phyloP scores from a whole-genome alignment of 1,284 basidiomycete genomes.

The Heterobasidion irregulare region DNA sequence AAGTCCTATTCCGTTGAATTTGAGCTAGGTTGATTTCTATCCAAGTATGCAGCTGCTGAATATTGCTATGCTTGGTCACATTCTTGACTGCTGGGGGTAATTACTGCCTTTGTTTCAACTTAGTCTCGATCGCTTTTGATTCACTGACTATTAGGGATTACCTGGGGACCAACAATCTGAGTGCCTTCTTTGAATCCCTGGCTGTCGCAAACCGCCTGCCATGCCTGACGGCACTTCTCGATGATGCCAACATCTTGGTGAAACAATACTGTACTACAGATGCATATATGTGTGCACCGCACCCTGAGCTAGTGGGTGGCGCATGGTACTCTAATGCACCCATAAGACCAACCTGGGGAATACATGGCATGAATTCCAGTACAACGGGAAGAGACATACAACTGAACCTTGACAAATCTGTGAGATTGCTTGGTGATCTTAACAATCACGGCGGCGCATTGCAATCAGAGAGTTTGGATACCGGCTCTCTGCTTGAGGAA shows the following conservation, averaged over 20 bases:
- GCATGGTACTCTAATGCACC: neutral
- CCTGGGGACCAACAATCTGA: slow-evolving; percentile 3
- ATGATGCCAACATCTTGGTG: neutral
- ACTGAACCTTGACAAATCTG: too few relatives aligned
- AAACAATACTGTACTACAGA: neutral
- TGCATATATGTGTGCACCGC: slow-evolving; percentile 3
- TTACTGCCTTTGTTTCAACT: neutral
- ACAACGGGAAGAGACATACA: too few relatives aligned
- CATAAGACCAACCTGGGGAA: neutral
- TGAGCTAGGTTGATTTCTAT: slow-evolving; percentile 9
- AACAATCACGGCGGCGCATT: too few relatives aligned
- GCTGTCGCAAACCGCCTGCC: neutral
- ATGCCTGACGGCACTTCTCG: neutral
- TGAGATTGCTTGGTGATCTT: too few relatives aligned
- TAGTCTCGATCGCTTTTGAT: too few relatives aligned
- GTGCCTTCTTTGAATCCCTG: neutral
- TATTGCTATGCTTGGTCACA: neutral
- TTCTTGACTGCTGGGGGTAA: neutral
- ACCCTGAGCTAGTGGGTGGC: neutral
- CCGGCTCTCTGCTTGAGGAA: neutral
- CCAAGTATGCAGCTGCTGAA: neutral
- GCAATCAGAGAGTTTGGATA: too few relatives aligned
- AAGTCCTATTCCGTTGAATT: slow-evolving; percentile 1
- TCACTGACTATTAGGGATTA: neutral
- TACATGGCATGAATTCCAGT: too few relatives aligned